Conservation (phyloP, 192 early-diverging fungal genomes). For the Allomyces javanicus region DNA sequence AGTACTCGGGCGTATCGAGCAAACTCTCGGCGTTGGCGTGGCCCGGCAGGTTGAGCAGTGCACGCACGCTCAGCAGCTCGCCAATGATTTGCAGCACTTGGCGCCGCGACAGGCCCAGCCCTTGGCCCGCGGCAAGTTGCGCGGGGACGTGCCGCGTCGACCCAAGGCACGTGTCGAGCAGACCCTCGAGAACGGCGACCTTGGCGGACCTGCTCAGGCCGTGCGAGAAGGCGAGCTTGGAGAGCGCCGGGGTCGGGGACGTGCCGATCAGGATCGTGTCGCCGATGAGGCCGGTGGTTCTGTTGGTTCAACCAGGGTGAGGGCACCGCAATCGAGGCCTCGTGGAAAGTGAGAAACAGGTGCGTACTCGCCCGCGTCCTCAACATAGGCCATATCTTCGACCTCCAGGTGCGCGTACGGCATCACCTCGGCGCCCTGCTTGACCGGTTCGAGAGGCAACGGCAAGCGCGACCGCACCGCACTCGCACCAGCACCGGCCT, state of each 20-base stretch:
- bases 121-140: slow-evolving; percentile 23
- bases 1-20: slow-evolving; percentile 32
- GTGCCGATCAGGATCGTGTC: slow-evolving; percentile 31
- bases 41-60: slow-evolving; percentile 23
- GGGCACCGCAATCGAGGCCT: no score
- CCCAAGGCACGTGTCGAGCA: slow-evolving; percentile 29
- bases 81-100: slow-evolving; percentile 28
- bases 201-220: slow-evolving; percentile 33
- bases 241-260: slow-evolving; percentile 18
- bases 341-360: no score
- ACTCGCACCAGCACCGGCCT: no score
- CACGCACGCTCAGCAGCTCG: slow-evolving; percentile 25
- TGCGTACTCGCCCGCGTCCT: slow-evolving; percentile 16
- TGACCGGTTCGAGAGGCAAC: no score
- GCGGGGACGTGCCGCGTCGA: slow-evolving; percentile 23
- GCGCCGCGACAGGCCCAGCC: slow-evolving; percentile 18
- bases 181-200: slow-evolving; percentile 26
- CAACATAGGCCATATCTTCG: slow-evolving; percentile 13
- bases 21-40: slow-evolving; percentile 19
- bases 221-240: slow-evolving; percentile 32
- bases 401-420: no score
- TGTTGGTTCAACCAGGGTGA: background rate
- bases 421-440: no score
- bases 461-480: no score
- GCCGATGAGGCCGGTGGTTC: slow-evolving; percentile 18